A percentile compares a stretch with the other conserved stretches of the same genome.
Evolutionary conservation across 129 eudicot genomes (phyloP).

Genomic region (Scalesia atractyloides): DNA sequence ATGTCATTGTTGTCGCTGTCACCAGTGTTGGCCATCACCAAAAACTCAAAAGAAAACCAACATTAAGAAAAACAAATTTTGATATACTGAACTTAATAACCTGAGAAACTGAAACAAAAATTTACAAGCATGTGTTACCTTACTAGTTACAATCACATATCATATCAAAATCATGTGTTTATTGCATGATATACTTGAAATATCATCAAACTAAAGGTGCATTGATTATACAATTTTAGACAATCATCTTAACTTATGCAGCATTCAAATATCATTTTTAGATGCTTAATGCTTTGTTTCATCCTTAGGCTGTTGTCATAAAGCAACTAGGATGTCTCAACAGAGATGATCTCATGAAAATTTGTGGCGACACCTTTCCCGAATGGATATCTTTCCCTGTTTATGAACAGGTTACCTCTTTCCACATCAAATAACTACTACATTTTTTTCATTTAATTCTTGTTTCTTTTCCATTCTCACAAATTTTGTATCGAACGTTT

Average conservation of each 20-base stretch:
- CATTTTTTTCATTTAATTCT: background rate
- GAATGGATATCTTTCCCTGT: conserved; percentile 98
- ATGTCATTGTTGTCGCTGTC: too few species aligned
- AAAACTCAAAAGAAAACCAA: too few species aligned
- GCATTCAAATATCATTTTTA: background rate
- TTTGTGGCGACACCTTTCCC: conserved; percentile 86
- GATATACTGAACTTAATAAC: too few species aligned
- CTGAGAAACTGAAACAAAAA: too few species aligned
- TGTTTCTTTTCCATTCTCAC: background rate
- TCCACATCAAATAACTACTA: background rate
- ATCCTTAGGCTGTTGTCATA: conserved; percentile 77
- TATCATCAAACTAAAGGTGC: background rate
- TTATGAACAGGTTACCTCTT: conserved; percentile 79
- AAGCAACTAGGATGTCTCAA: conserved; percentile 73
- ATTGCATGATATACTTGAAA: too few species aligned
- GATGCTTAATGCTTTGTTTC: background rate
- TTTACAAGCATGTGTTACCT: too few species aligned
- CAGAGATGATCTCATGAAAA: conserved; percentile 86
- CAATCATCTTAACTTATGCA: too few species aligned
- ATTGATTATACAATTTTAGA: background rate
- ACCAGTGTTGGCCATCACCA: background rate
- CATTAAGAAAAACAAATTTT: too few species aligned
- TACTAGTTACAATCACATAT: too few species aligned
- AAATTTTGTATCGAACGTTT: background rate
- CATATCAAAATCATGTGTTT: too few species aligned